phyloP scores from a whole-genome alignment of 2,329 filamentous ascomycete genomes.

The Fusarium armeniacum region DNA sequence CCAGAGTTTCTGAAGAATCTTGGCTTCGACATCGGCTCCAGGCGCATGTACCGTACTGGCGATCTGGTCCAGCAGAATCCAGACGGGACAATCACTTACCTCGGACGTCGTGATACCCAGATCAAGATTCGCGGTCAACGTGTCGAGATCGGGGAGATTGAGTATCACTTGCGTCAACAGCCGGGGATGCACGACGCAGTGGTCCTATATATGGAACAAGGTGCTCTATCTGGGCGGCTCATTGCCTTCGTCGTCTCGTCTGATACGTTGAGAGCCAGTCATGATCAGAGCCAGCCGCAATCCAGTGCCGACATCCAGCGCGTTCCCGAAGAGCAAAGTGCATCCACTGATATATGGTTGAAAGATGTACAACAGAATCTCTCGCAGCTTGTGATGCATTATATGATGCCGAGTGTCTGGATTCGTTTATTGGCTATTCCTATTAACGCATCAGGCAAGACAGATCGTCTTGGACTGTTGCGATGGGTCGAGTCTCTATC shows the following conservation, averaged over 20 bases:
- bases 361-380: conserved; percentile 7
- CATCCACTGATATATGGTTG: background rate
- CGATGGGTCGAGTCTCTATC: conserved; percentile 6
- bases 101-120: conserved; percentile 4
- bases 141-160: conserved; percentile 3
- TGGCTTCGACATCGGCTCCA: background rate
- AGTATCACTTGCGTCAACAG: conserved; percentile 3
- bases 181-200: background rate
- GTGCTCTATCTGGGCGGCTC: background rate
- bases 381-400: conserved; percentile 12
- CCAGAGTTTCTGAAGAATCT: background rate
- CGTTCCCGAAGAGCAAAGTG: background rate
- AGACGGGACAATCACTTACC: background rate
- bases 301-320: conserved; percentile 4
- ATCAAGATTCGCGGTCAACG: conserved; percentile 11
- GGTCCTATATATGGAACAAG: conserved; percentile 2
- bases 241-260: background rate
- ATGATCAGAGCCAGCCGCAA: background rate
- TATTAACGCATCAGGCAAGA: conserved; percentile 11
- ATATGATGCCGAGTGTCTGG: conserved; percentile 14
- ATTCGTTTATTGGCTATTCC: background rate
- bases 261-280: background rate
- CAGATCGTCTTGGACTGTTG: conserved; percentile 6
- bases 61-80: conserved; percentile 2
- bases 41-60: conserved; percentile 5